Percentiles rank a stretch among this genome's conserved stretches.
Evolutionary conservation across 1,284 basidiomycete genomes (phyloP).

Genomic region (Ceratobasidium sp.): DNA sequence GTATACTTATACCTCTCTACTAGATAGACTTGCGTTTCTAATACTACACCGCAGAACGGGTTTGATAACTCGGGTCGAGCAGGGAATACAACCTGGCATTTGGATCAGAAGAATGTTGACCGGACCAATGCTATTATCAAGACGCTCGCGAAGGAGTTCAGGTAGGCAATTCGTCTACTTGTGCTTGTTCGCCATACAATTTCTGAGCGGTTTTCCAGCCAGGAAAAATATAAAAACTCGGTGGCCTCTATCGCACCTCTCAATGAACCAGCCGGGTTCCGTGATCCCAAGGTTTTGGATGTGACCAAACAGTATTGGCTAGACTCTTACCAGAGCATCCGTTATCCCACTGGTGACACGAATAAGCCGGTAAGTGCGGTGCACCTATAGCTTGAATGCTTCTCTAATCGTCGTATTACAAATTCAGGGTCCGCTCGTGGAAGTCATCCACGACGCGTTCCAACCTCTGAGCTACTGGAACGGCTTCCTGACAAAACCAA

Average conservation of each 20-base stretch:
- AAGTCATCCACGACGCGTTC: slow-evolving; percentile 88
- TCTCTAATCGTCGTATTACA: background rate
- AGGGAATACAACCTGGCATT: slow-evolving; percentile 75
- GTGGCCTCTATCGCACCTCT: slow-evolving; percentile 71
- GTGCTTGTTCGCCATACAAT: slow-evolving; percentile 48
- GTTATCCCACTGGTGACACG: slow-evolving; percentile 56
- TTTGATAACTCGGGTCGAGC: slow-evolving; percentile 89
- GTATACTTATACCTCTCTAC: background rate
- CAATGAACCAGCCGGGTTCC: slow-evolving; percentile 84
- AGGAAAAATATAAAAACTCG: slow-evolving; percentile 50
- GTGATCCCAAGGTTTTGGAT: slow-evolving; percentile 64
- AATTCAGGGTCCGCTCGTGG: slow-evolving; percentile 66
- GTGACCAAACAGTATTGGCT: slow-evolving; percentile 76
- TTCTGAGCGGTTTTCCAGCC: slow-evolving; percentile 54
- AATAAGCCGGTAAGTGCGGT: background rate
- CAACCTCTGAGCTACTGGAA: slow-evolving; percentile 79
- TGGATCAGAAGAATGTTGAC: slow-evolving; percentile 69
- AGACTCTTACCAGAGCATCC: slow-evolving; percentile 78
- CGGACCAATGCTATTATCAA: slow-evolving; percentile 78
- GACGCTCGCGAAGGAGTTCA: slow-evolving; percentile 60
- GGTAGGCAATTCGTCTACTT: slow-evolving; percentile 1
- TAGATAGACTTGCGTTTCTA: too few relatives aligned
- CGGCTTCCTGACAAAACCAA: slow-evolving; percentile 67
- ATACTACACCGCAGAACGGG: too few relatives aligned
- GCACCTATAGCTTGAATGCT: too few relatives aligned